Base-by-base conservation (phyloP, 495 filamentous ascomycete species). In the Penicillium subrubescens region DNA sequence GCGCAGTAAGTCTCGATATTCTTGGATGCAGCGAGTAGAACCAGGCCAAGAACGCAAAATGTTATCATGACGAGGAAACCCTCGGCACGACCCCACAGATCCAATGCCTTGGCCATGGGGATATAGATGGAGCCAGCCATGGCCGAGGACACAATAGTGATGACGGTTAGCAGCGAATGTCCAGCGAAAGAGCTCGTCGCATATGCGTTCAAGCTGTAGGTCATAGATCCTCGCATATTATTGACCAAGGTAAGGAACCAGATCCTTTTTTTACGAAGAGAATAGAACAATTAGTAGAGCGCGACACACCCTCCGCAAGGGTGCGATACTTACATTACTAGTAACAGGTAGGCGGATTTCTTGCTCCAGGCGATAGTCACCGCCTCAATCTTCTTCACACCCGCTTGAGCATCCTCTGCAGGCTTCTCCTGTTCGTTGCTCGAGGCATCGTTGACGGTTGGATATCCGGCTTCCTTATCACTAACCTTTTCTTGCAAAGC, bases 41-140 rank as follows among this genome's bases (percentile, higher is more conserved):
- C 74, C 55, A 83, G 54, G 2, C 75, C 73, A 2, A 81, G 7
- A 0, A 70, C 76, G 6, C 70, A 64, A 59, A 78, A 69, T 11
- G 62, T 34, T 0, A 76, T 59, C 75, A 78, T 76, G 48, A 83
- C 27, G 23, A 71, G 78, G 68, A 88, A 89, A 37, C 80, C 79
- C 54, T 82, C 70, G 70, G 84, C 64, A 69, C 86, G 68, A 57
- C 88, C 89, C 80, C 83, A 90, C 27, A 89, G 74, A 71, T 92
- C 87, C 62, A 90, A 75, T 29, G 88, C 76, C 75, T 90, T 90
- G 43, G 87, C 89, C 25, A 90, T 75, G 2, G 88, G 82, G 51
- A 90, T 71, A 58, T 73, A 77, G 7, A 67, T 61, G 2, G 73
- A 73, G 5, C 64, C 67, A 11, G 71, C 54, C 62, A 75, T 71